A percentile compares a stretch with the other conserved stretches of the same genome.
Evolutionary conservation across 257 asterid species (phyloP).

Genomic region (Solanum peruvianum): DNA sequence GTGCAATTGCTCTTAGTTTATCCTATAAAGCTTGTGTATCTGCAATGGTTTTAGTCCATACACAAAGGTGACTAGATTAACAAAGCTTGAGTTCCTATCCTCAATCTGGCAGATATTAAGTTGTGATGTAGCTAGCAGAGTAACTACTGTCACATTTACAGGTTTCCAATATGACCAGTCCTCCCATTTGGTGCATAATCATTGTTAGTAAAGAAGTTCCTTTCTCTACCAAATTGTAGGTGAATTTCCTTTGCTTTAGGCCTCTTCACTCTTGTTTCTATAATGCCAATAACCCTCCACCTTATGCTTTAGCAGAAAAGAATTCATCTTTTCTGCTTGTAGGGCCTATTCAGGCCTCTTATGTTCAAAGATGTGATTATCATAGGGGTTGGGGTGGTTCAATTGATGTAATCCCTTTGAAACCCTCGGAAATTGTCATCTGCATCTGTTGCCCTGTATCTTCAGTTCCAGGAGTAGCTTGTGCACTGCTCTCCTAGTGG

Average conservation of each 20-base stretch:
- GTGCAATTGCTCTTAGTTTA: not conserved
- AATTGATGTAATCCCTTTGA: not conserved
- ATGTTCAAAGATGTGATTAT: not conserved
- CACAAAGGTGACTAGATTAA: not conserved
- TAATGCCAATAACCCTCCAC: not conserved
- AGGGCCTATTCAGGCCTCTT: not conserved
- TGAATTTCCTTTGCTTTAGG: not conserved
- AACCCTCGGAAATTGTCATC: not conserved
- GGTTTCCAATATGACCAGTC: not conserved
- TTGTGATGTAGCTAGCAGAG: not conserved
- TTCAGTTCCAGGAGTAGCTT: not conserved
- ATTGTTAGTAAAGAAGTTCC: not conserved
- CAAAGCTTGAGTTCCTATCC: not conserved
- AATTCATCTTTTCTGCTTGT: not conserved
- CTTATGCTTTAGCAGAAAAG: not conserved
- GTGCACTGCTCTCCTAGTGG: not conserved
- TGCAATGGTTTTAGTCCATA: not conserved
- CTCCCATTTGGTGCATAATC: not conserved
- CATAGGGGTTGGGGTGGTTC: not conserved
- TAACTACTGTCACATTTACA: not conserved
- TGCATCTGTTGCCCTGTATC: not conserved
- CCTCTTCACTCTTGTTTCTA: not conserved
- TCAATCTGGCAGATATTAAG: not conserved
- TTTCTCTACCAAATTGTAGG: not conserved
- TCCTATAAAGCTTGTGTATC: not conserved